These are phyloP conservation scores for Fusarium oligoseptatum DNA, from an alignment of 2,329 filamentous ascomycete species.

Conservation along the genomic window DNA sequence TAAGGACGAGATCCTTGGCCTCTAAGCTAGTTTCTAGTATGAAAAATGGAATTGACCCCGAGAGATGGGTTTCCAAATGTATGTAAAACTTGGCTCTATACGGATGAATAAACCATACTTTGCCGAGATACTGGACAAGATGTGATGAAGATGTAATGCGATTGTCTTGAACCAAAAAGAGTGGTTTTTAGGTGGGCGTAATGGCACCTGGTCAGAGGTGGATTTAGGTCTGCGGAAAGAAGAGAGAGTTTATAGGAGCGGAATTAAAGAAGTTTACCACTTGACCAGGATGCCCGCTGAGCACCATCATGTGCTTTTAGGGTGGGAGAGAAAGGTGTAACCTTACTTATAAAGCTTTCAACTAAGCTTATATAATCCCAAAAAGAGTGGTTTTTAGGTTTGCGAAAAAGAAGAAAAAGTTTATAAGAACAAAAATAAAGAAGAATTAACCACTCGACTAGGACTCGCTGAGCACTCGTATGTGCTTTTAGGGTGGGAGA, in stretches of 20 bases:
- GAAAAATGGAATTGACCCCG: not conserved
- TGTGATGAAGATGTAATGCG: not conserved
- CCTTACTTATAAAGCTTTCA: not conserved
- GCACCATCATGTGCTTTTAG: not conserved
- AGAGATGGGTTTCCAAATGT: not conserved
- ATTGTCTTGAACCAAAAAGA: not conserved
- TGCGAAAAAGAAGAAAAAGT: not conserved
- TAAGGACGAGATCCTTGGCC: conserved; percentile 44
- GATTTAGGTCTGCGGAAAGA: not conserved
- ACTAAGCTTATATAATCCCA: not conserved
- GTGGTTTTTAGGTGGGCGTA: not conserved
- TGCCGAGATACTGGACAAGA: not conserved
- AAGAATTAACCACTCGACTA: not conserved
- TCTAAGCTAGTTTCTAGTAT: not conserved
- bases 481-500: not conserved
- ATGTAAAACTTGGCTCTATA: not conserved
- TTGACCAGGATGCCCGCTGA: not conserved
- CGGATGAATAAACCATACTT: not conserved
- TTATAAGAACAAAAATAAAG: not conserved
- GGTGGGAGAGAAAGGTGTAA: not conserved
- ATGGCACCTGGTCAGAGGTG: not conserved
- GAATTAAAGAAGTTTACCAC: not conserved
- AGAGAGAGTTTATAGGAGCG: not conserved
- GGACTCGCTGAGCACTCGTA: not conserved
- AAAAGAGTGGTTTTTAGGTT: not conserved